Evolutionary conservation across 306 rosid genomes (phyloP), one percentile per base, ranked within the genome.

Genomic region (Cicer pinnatifidum): DNA sequence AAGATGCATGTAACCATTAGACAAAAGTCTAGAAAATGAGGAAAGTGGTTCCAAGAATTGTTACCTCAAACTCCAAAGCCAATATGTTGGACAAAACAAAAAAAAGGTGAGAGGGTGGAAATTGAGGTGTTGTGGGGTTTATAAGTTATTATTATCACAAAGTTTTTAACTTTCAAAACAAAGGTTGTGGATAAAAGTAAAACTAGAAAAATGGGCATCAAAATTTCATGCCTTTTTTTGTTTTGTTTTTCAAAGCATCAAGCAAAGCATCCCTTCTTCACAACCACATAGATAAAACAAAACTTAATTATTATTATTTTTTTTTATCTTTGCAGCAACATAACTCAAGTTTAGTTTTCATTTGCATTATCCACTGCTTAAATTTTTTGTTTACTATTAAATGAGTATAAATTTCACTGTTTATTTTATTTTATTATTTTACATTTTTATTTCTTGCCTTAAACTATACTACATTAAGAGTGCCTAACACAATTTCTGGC

Each of bases 1-100:
- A 37, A 80, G 62, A 62, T 76, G 83, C 57, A 63, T 45, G 84
- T 79, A 85, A 85, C 85, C 87, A 8, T 72, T 79, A 33, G 80
- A 65, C 86, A 87, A 85, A 80, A 65, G 80, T 77, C 69, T 80
- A 68, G 88, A 73, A 83, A 81, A 47, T 61, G 75, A 54, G 71
- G 67, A 84, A 83, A 81, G 69, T 81, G 67, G 62, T 78, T 77
- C 74, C 71, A 71, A 81, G 72, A 71, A 52, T 28, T 65, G 52
- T 75, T 75, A 50, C 67, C 67, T 67, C 80, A 77, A 74, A 72
- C 72, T 76, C 56, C 77, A 48, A 80, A 72, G 84, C 80, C 84
- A 76, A 54, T 80, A 71, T 68, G 72, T 80, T 48, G 85, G 61
- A 63, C 46, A 73, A 81, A 77, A 44, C 68, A 69, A 84, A 68